Evolutionary conservation across 202 grass and related monocot species (phyloP).

Genomic region (Zoysia matrella): DNA sequence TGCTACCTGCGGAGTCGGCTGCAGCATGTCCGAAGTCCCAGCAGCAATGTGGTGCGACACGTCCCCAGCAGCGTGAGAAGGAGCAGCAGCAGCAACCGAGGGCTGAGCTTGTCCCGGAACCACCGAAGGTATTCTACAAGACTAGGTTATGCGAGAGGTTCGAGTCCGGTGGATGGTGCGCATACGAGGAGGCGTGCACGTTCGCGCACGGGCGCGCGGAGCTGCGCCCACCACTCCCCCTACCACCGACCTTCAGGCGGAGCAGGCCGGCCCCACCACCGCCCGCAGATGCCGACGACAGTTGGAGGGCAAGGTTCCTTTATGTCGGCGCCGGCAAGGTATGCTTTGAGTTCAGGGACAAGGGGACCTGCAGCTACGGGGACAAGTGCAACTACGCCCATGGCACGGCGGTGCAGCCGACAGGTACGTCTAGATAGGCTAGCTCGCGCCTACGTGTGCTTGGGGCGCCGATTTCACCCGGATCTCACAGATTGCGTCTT

Average conservation of each 20-base stretch:
- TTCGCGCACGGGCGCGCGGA: slow-evolving; percentile 77
- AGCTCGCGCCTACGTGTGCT: slow-evolving; percentile 18
- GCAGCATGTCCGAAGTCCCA: not conserved
- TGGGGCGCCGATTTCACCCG: slow-evolving; percentile 18
- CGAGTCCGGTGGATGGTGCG: slow-evolving; percentile 37
- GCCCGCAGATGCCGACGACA: too few relatives aligned
- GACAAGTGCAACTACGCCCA: slow-evolving; percentile 52
- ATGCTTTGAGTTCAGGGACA: slow-evolving; percentile 56
- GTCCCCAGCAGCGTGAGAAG: not conserved
- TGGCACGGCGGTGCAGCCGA: not conserved
- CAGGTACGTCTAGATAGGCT: not conserved
- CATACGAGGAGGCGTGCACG: slow-evolving; percentile 60
- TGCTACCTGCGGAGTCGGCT: slow-evolving; percentile 41
- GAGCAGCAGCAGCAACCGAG: not conserved
- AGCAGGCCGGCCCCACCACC: not conserved
- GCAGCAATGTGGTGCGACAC: not conserved
- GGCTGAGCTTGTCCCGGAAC: not conserved
- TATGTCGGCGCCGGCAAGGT: not conserved
- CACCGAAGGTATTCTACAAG: slow-evolving; percentile 68
- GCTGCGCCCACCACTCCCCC: slow-evolving; percentile 50
- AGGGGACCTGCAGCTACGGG: slow-evolving; percentile 36
- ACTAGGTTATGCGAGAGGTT: slow-evolving; percentile 75
- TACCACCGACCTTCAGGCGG: not conserved
- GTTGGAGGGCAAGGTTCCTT: too few relatives aligned
- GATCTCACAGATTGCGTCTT: not conserved